Conservation (phyloP, 1,284 basidiomycete species). For the Boletellus dicymbophilus region DNA sequence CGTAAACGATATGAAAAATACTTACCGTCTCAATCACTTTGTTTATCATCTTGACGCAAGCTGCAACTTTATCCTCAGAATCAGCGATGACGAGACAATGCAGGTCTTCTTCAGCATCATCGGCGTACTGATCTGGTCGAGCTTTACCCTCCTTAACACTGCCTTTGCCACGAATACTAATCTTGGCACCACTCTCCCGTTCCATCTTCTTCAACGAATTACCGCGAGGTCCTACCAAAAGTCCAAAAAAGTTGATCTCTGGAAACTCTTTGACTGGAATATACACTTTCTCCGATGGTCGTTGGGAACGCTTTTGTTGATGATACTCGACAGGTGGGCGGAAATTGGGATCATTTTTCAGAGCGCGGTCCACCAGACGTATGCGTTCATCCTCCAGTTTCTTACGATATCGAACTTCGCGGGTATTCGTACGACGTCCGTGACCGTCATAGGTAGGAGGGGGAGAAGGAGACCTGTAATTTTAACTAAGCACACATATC, state of each 20-base stretch:
- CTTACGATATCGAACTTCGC: conserved; percentile 97
- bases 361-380: conserved; percentile 90
- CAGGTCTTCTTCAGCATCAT: conserved; percentile 98
- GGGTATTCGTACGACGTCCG: conserved; percentile 96
- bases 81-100: conserved; percentile 98
- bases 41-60: conserved; percentile 96
- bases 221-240: conserved; percentile 97
- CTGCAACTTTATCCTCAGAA: conserved; percentile 86
- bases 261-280: conserved; percentile 99
- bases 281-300: conserved; percentile 97
- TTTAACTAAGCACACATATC: conserved; percentile 19
- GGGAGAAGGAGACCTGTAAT: conserved; percentile 85
- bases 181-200: conserved; percentile 96
- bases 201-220: conserved; percentile 99
- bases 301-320: conserved; percentile 88
- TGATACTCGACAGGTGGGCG: conserved; percentile 96
- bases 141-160: conserved; percentile 99
- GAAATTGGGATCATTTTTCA: conserved; percentile 98
- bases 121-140: conserved; percentile 87
- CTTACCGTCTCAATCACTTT: conserved; percentile 96
- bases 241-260: conserved; percentile 99
- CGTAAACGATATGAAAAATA: conserved; percentile 15
- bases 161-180: conserved; percentile 97
- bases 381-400: conserved; percentile 98
- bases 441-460: conserved; percentile 97